Base-by-base conservation (phyloP, 2,329 filamentous ascomycete genomes). In the Fusarium paranaense region DNA sequence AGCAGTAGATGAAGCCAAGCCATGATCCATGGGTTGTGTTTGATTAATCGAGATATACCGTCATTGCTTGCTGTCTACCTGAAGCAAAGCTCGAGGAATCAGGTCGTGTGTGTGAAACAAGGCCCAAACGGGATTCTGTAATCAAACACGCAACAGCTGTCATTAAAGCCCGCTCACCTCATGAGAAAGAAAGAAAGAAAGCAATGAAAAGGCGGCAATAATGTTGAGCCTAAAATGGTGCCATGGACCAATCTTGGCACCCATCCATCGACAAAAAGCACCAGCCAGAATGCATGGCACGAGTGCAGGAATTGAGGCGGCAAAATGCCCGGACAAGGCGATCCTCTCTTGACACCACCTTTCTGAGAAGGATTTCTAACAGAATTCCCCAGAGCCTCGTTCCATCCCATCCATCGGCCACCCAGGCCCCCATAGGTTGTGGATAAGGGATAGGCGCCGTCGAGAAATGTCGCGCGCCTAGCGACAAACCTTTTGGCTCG, bases 71-170 rank as follows among this genome's bases (percentile, higher is more conserved):
- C 30, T 54, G 18, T 54, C 47, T 54, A 54, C 47, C 47, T 54
- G 47, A 54, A 57, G 40, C 40, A 20, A 45, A 22, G 54, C 22
- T 37, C 32, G 32, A 58, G 10, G 22, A 58, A 58, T 58, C 35
- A 33, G 57, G 65, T 72, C 62, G 69, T 75, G 65, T 75, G 66
- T 58, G 64, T 75, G 76, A 75, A 78, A 78, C 73, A 72, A 30
- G 38, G 58, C 32, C 47, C 64, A 71, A 69, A 69, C 54, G 57
- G 45, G 27, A 62, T 27, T 66, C 20, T 59, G 18, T 62, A 74
- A 74, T 69, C 64, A 62, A 72, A 74, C 72, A 74, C 16, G 62
- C 11, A 66, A 52, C 61, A 54, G 27, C 47, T 20, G 47, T 54
- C 25, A 18, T 47, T 47, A 54, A 54, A 54, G 27, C 47, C 47